Percentiles rank a stretch among this genome's conserved stretches.
Conservation (phyloP, 2,329 filamentous ascomycete genomes). For the Nigrograna mackinnonii region DNA sequence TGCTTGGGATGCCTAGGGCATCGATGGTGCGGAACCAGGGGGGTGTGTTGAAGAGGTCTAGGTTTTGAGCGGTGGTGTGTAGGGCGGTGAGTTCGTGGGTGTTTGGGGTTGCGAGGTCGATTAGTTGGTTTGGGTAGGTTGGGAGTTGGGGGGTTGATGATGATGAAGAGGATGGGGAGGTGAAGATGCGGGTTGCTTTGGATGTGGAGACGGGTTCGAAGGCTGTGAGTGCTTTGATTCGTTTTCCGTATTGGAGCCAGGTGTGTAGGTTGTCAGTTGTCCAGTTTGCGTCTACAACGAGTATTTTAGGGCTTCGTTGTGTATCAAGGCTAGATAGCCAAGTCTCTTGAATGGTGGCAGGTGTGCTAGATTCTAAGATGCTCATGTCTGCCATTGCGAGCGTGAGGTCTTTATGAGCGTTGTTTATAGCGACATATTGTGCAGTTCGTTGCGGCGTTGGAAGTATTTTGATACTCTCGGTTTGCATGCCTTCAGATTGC, state of each 20-base stretch:
- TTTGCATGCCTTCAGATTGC: constrained; percentile 65
- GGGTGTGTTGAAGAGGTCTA: constrained; percentile 68
- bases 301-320: constrained; percentile 63
- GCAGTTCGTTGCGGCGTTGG: constrained; percentile 67
- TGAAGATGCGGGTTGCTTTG: constrained; percentile 75
- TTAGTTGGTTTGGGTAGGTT: constrained; percentile 49
- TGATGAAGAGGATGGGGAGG: constrained; percentile 53
- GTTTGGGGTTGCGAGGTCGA: constrained; percentile 83
- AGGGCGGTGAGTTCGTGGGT: constrained; percentile 79
- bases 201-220: constrained; percentile 88
- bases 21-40: constrained; percentile 84
- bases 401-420: constrained; percentile 79
- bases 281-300: constrained; percentile 91
- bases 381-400: constrained; percentile 96
- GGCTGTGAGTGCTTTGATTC: constrained; percentile 63
- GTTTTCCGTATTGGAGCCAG: constrained; percentile 68
- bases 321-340: constrained; percentile 11
- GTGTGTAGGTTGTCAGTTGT: constrained; percentile 64
- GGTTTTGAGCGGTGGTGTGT: constrained; percentile 69
- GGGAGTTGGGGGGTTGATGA: constrained; percentile 71
- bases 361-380: constrained; percentile 64
- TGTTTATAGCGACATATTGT: constrained; percentile 91
- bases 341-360: constrained; percentile 15
- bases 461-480: constrained; percentile 59
- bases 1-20: constrained; percentile 72